Evolutionary conservation across 1,284 basidiomycete genomes (phyloP), one percentile per base, ranked within the genome.

Genomic region (Cryptococcus deneoformans): DNA sequence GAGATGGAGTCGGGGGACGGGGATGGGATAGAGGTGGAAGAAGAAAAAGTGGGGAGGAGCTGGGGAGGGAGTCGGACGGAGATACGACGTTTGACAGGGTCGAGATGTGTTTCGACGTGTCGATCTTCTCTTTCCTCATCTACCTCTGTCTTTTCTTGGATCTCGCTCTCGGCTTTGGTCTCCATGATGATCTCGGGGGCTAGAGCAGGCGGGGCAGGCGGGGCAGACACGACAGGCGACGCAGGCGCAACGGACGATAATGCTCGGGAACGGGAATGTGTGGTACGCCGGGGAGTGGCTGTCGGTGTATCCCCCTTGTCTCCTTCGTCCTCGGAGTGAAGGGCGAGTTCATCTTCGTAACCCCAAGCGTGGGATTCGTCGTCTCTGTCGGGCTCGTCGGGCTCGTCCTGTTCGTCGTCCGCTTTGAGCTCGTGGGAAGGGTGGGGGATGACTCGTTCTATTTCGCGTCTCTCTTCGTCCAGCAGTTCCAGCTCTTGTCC

Each of bases 291-390:
- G 5, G 29, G 29, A 29, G 29, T 29, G 29, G 29, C 29, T 29
- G 29, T 29, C 5, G 43, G 43, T 24, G 43, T 44, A n/a, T 44
- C 43, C 10, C 43, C 43, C 14, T 12, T 44, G 6, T 44, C 43
- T 1, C 54, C 38, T 7, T 60, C 58, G 29, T 59, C 58, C 9
- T 54, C 51, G n/a, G 55, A 52, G 9, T 68, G 29, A 29, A 29
- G 29, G 5, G 29, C 67, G 6, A 59, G 43, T 40, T 68, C 65
- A 43, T 69, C 67, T 10, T 57, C 64, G 34, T 69, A 70, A 35
- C 67, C 65, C 50, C 65, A 67, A 34, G 40, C 54, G 49, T 54
- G 54, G 29, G 29, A 52, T 29, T 29, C 29, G 5, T 29, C 29
- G 5, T 61, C 52, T 14, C 39, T 24, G 4, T 53, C 42, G 5